Percentiles rank a stretch among this genome's conserved stretches.
These are phyloP conservation scores for Stentor roeselii DNA, from an alignment of 73 alveolate species.

Conservation along the genomic window DNA sequence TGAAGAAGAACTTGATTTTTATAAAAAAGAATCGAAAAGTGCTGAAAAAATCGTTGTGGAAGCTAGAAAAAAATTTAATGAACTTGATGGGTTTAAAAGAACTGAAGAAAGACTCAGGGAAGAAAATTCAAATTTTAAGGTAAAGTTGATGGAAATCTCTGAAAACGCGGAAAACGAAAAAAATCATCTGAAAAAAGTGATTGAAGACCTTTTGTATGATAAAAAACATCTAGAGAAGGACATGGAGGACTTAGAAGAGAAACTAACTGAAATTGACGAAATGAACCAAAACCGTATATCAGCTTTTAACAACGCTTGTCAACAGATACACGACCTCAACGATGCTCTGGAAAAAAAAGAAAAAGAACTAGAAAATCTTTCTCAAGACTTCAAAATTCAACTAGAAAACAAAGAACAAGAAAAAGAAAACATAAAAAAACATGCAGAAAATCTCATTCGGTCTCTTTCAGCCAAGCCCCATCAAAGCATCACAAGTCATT, in stretches of 20 bases:
- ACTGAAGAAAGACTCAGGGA: slow-evolving; percentile 32
- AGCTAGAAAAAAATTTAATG: neutral
- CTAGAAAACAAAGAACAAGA: slow-evolving; percentile 7
- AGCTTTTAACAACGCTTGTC: neutral
- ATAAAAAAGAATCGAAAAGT: neutral
- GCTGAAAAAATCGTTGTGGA: neutral
- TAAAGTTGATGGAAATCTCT: neutral
- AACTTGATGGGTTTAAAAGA: neutral
- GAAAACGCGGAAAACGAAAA: neutral
- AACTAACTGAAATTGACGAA: slow-evolving; percentile 25
- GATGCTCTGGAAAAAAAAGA: neutral
- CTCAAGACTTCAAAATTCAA: neutral
- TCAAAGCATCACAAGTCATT: too few species aligned
- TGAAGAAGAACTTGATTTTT: neutral
- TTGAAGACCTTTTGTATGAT: neutral
- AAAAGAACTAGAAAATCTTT: neutral
- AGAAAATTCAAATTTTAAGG: neutral
- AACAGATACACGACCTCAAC: neutral
- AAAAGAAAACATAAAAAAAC: neutral
- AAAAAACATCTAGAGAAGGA: neutral
- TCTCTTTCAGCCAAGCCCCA: too few species aligned
- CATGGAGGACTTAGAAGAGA: slow-evolving; percentile 24
- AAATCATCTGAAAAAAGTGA: neutral
- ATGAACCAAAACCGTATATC: neutral
- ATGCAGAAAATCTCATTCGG: slow-evolving; percentile 19